Percentiles rank a stretch among this genome's conserved stretches.
These are phyloP conservation scores for Agastache rugosa DNA, from an alignment of 257 asterid genomes.

Conservation along the genomic window DNA sequence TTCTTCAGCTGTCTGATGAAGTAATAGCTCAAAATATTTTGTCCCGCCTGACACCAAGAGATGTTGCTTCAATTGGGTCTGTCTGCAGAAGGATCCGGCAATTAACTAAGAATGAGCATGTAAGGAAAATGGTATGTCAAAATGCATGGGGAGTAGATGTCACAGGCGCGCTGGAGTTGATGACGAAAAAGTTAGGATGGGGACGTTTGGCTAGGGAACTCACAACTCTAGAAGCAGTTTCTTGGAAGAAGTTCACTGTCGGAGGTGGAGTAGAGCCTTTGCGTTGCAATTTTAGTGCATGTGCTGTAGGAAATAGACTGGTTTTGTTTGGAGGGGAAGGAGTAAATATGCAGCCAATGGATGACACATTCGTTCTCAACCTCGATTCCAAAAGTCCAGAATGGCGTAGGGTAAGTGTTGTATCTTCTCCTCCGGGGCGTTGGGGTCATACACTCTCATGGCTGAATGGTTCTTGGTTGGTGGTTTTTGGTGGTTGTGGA, in stretches of 20 bases:
- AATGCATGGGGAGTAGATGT: conserved; percentile 96
- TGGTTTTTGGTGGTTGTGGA: conserved; percentile 89
- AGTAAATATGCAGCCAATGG: conserved; percentile 95
- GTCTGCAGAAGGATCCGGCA: conserved; percentile 82
- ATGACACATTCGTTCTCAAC: conserved; percentile 86
- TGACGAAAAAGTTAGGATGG: conserved; percentile 85
- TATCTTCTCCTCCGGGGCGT: conserved; percentile 87
- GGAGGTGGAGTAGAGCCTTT: conserved; percentile 89
- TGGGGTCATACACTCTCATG: conserved; percentile 95
- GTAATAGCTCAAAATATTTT: conserved; percentile 85
- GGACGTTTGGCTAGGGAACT: conserved; percentile 90
- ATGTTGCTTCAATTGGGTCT: conserved; percentile 89
- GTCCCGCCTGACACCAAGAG: conserved; percentile 83
- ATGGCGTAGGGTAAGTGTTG: conserved; percentile 79
- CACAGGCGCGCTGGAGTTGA: conserved; percentile 74
- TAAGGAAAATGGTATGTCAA: conserved; percentile 87
- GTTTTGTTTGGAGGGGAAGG: conserved; percentile 95
- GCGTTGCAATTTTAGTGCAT: conserved; percentile 89
- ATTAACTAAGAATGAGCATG: conserved; percentile 77
- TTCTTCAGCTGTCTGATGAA: conserved; percentile 87
- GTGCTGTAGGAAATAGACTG: conserved; percentile 86
- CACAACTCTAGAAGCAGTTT: conserved; percentile 85
- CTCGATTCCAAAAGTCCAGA: conserved; percentile 75
- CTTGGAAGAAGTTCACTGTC: conserved; percentile 83
- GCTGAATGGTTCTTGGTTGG: conserved; percentile 79